Base-by-base conservation (phyloP, 2,329 filamentous ascomycete species). In the Ophiostoma quercus region DNA sequence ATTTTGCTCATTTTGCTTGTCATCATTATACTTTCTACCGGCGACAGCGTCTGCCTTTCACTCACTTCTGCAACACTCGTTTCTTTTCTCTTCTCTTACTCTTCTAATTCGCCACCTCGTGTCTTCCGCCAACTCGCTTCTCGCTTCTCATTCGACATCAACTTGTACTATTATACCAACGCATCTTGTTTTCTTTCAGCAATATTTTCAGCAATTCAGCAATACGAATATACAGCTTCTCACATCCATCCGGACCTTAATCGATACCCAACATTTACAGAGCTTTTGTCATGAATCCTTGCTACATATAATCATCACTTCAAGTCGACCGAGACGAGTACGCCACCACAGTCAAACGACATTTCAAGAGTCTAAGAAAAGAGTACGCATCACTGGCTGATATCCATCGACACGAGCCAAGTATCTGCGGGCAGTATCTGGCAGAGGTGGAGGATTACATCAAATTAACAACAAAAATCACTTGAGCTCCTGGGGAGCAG, bases 401-500 rank as follows among this genome's bases (percentile, higher is more conserved):
- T n/a, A n/a, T 34, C 37, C 3, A 41, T 34, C 41, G 32, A 65
- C 32, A 39, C 68, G 29, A 65, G 22, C 66, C 12, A 67, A 32
- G 34, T 19, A 39, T 32, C 54, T 39, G 62, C 62, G n/a, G 32
- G 22, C 41, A 65, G 41, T 29, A 62, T 65, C 67, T 54, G 32
- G 39, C 11, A 66, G 67, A 65, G 63, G 62, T 54, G 68, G 68
- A 68, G 65, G 74, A 71, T 74, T 73, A 71, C 72, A 73, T 66
- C 37, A 65, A 41, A 41, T 65, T 51, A 34, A 34, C 43, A 32
- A 25, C 14, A 37, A 32, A 32, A n/a, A n/a, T 25, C 47, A 54
- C 63, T 7, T 29, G 32, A 57, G 71, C 71, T 71, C 70, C 70
- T 68, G 67, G 73, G 74, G 75, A 73, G 69, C 54, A 41, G 73